Evolutionary conservation across 257 asterid genomes (phyloP).

Genomic region (Henckelia pumila): DNA sequence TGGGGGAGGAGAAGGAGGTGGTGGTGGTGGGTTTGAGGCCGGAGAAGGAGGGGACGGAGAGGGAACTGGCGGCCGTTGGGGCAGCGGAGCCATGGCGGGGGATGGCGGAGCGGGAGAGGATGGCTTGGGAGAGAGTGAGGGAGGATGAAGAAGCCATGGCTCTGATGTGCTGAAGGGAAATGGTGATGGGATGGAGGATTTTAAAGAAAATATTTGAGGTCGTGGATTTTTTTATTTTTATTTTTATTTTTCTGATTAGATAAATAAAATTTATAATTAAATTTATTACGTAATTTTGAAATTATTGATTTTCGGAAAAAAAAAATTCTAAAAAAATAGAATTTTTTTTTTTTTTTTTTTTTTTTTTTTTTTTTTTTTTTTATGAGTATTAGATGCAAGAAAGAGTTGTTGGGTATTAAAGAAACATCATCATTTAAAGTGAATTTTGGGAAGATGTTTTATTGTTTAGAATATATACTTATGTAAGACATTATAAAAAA

Average conservation of each 20-base stretch:
- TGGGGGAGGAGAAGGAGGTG: constrained; percentile 26
- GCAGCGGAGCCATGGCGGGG: constrained; percentile 60
- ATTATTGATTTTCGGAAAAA: too few species aligned
- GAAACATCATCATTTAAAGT: too few species aligned
- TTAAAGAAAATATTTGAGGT: not conserved
- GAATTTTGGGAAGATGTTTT: too few species aligned
- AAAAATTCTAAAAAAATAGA: too few species aligned
- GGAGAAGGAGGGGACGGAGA: constrained; percentile 51
- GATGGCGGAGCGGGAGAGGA: constrained; percentile 61
- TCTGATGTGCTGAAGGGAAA: constrained; percentile 10
- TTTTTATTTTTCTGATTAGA: constrained; percentile 11
- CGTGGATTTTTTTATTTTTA: not conserved
- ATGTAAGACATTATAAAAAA: too few species aligned
- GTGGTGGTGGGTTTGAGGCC: constrained; percentile 54
- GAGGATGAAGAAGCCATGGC: constrained; percentile 91
- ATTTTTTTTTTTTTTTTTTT: too few species aligned
- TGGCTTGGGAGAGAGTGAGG: constrained; percentile 84
- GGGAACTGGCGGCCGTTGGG: constrained; percentile 25
- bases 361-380: too few species aligned
- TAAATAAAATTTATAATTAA: not conserved
- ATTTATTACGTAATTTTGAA: not conserved
- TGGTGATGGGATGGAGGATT: not conserved
- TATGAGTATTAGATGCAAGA: too few species aligned
- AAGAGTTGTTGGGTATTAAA: too few species aligned
- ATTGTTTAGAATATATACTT: too few species aligned